Base-by-base conservation (phyloP, 2,329 filamentous ascomycete species). In the Penicillium glabrum region DNA sequence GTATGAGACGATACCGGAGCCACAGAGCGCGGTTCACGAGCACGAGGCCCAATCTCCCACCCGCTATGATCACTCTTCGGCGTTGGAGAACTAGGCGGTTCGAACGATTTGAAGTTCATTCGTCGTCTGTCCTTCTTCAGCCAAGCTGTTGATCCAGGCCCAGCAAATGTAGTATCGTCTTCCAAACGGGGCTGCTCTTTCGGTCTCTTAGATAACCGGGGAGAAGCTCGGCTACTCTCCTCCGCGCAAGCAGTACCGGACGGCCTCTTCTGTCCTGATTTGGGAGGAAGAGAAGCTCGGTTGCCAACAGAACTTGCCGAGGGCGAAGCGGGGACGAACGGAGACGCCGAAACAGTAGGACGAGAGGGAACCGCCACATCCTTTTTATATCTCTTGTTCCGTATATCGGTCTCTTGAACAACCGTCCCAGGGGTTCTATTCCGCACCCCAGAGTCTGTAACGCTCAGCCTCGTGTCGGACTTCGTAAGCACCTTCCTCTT, bases 21-120 rank as follows among this genome's bases (percentile, higher is more conserved):
- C 9, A 16, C 37, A 45, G 49, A 51, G 39, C 27, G 61, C 24
- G 54, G 33, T 3, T 31, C 16, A 39, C 27, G 47, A 16, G 44
- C 46, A 26, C 53, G 57, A 37, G 51, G 27, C n/a, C 60, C 65
- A 16, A 24, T 46, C 41, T 64, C 62, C 5, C 37, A 53, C 26
- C 56, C 58, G n/a, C 69, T 65, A 27, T 61, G 57, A 24, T 59
- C 61, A 21, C 66, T 51, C 9, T 65, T 65, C 11, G 64, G 55
- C 14, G 72, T 72, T 14, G 73, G 73, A 3, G 73, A 75, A 23
- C 68, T 73, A 19, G 73, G 73, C 7, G 72, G 71, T n/a, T 75
- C 69, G 19, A 72, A 61, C 26, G 65, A 62, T n/a, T 59, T 60
- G 35, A 72, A 73, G 16, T 65, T 62, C 54, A 65, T 65, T 11